These are phyloP conservation scores for Rhodosporidiobolus sp. DNA, from an alignment of 768 basidiomycete genomes.

Conservation along the genomic window DNA sequence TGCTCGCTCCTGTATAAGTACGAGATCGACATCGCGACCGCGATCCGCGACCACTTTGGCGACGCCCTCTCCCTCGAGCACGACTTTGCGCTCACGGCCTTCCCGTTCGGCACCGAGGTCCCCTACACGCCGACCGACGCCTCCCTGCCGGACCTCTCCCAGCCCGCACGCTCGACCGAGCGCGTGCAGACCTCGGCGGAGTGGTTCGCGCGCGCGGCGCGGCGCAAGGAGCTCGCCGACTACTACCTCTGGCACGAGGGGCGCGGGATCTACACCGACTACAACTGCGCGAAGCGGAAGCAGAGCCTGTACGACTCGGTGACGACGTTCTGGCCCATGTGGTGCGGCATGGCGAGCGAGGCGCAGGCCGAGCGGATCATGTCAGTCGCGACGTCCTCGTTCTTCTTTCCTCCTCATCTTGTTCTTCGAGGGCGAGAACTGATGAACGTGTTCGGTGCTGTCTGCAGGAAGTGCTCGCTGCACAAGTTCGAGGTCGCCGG, in stretches of 20 bases:
- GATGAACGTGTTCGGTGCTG: conserved; percentile 22
- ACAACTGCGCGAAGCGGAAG: conserved; percentile 84
- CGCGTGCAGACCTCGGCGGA: conserved; percentile 63
- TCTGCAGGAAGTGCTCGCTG: conserved; percentile 69
- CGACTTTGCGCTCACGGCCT: conserved; percentile 84
- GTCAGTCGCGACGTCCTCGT: conserved; percentile 59
- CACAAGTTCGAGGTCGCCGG: conserved; percentile 96
- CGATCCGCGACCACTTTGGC: conserved; percentile 90
- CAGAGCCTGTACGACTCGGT: conserved; percentile 95
- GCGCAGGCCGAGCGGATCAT: conserved; percentile 90
- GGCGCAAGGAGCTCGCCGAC: conserved; percentile 80
- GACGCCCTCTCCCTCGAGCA: conserved; percentile 88
- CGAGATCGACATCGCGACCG: conserved; percentile 96
- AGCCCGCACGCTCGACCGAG: conserved; percentile 30
- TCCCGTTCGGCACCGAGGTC: conserved; percentile 65
- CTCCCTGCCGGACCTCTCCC: conserved; percentile 50
- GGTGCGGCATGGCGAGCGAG: conserved; percentile 96
- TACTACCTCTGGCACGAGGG: conserved; percentile 95
- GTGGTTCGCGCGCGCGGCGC: conserved; percentile 88
- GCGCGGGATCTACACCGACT: conserved; percentile 91
- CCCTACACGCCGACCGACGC: conserved; percentile 58
- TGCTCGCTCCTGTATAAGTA: conserved; percentile 97
- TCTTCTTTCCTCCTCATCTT: conserved; percentile 1
- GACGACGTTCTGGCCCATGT: conserved; percentile 93
- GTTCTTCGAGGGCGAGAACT: neutral